Percentiles rank a stretch among this genome's conserved stretches.
These are phyloP conservation scores for Rhynchosporium secalis DNA, from an alignment of 2,329 filamentous ascomycete species.

Conservation along the genomic window DNA sequence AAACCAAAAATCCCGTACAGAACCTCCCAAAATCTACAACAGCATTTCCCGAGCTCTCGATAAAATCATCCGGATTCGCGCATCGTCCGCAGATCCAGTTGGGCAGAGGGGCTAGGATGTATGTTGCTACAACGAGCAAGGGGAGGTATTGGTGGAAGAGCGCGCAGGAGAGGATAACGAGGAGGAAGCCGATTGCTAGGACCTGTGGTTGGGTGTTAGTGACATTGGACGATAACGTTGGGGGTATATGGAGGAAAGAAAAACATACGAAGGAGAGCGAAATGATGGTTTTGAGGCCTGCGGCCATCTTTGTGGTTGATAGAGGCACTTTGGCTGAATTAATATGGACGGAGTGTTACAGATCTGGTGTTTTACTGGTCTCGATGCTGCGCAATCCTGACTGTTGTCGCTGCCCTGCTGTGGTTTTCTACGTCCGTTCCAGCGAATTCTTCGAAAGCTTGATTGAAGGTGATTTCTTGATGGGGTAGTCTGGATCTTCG, in stretches of 20 bases:
- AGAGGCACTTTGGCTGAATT: conserved; percentile 20
- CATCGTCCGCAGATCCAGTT: conserved; percentile 95
- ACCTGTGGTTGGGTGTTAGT: conserved; percentile 51
- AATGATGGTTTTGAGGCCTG: conserved; percentile 98
- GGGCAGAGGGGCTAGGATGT: conserved; percentile 87
- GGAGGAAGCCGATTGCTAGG: conserved; percentile 96
- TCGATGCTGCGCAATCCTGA: conserved; percentile 8
- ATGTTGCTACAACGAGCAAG: conserved; percentile 92
- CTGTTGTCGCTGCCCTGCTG: background rate
- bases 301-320: conserved; percentile 53
- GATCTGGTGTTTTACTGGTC: conserved; percentile 6
- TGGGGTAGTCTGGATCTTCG: no score
- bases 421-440: no score
- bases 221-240: background rate
- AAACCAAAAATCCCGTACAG: conserved; percentile 89
- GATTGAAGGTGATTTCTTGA: no score
- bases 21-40: conserved; percentile 93
- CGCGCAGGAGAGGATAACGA: conserved; percentile 96
- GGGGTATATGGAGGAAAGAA: conserved; percentile 5
- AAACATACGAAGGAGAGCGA: conserved; percentile 85
- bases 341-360: background rate
- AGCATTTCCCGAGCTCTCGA: conserved; percentile 76
- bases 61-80: conserved; percentile 91
- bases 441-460: no score
- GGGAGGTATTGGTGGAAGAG: conserved; percentile 95